Conservation (phyloP, 768 basidiomycete species). For the Boletus bicolor region DNA sequence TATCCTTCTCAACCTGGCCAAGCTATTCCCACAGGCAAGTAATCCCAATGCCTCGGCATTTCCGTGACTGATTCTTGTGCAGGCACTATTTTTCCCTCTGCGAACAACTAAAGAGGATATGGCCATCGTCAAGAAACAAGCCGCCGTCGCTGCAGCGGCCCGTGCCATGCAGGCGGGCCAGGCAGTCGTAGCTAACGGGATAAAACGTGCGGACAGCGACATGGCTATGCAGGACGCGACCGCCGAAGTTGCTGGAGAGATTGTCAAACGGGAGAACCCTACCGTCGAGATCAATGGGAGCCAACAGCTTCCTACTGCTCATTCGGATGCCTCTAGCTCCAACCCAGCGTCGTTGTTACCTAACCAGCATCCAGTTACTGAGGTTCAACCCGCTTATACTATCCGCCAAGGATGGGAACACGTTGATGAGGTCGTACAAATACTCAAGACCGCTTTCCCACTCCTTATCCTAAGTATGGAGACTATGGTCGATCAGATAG, state of each 20-base stretch:
- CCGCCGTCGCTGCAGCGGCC: conserved; percentile 32
- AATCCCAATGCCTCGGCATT: not conserved
- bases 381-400: conserved; percentile 28
- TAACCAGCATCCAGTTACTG: conserved; percentile 14
- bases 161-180: conserved; percentile 36
- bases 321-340: conserved; percentile 16
- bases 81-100: conserved; percentile 95
- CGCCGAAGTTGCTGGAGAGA: conserved; percentile 27
- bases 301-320: conserved; percentile 20
- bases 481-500: conserved; percentile 94
- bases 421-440: conserved; percentile 90
- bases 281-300: conserved; percentile 22
- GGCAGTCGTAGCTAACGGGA: conserved; percentile 22
- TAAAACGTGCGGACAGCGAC: conserved; percentile 32
- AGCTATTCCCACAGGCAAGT: conserved; percentile 86
- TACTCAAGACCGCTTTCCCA: conserved; percentile 94
- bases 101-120: conserved; percentile 82
- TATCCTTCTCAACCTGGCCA: conserved; percentile 85
- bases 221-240: conserved; percentile 29
- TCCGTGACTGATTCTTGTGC: conserved; percentile 7
- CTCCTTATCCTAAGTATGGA: conserved; percentile 93
- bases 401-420: conserved; percentile 80
- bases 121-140: conserved; percentile 42
- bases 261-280: conserved; percentile 22
- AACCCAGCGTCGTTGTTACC: conserved; percentile 10